phyloP scores from a whole-genome alignment of 495 filamentous ascomycete genomes.

The Hypoxylon rickii region DNA sequence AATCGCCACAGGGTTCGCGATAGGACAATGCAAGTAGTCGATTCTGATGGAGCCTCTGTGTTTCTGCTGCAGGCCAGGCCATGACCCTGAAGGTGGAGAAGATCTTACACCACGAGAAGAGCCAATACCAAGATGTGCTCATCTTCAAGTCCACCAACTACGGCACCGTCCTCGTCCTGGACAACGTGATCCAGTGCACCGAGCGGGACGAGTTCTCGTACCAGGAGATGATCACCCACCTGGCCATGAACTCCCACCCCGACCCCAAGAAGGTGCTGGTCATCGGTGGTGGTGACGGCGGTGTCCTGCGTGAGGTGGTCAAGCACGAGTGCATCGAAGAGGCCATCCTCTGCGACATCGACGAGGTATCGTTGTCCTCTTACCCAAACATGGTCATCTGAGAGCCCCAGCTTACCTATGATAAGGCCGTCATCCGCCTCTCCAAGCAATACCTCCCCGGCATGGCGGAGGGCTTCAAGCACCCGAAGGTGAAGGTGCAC shows the following conservation, averaged over 20 bases:
- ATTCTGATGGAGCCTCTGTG: constrained; percentile 12
- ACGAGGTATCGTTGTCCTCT: constrained; percentile 68
- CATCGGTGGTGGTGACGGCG: constrained; percentile 95
- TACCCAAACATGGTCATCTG: not conserved
- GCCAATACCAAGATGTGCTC: constrained; percentile 97
- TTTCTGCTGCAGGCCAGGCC: constrained; percentile 68
- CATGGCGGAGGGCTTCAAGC: constrained; percentile 90
- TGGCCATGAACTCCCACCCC: constrained; percentile 98
- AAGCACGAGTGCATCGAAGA: constrained; percentile 95
- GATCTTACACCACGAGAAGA: constrained; percentile 98
- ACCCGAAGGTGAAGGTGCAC: constrained; percentile 89
- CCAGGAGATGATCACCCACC: constrained; percentile 99
- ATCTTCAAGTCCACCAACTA: constrained; percentile 97
- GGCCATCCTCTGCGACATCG: constrained; percentile 96
- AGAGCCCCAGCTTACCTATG: constrained; percentile 8
- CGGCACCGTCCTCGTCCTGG: constrained; percentile 94
- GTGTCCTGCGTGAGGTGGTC: constrained; percentile 95
- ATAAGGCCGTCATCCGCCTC: constrained; percentile 90
- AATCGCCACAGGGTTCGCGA: constrained; percentile 1
- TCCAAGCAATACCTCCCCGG: constrained; percentile 97
- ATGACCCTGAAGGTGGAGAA: constrained; percentile 99
- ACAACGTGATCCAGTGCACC: constrained; percentile 98
- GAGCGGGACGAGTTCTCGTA: constrained; percentile 99
- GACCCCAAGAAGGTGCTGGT: constrained; percentile 97
- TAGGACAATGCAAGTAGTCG: not conserved